These are phyloP conservation scores for Phytophthora europaea DNA, from an alignment of 352 stramenopile species.

Conservation along the genomic window DNA sequence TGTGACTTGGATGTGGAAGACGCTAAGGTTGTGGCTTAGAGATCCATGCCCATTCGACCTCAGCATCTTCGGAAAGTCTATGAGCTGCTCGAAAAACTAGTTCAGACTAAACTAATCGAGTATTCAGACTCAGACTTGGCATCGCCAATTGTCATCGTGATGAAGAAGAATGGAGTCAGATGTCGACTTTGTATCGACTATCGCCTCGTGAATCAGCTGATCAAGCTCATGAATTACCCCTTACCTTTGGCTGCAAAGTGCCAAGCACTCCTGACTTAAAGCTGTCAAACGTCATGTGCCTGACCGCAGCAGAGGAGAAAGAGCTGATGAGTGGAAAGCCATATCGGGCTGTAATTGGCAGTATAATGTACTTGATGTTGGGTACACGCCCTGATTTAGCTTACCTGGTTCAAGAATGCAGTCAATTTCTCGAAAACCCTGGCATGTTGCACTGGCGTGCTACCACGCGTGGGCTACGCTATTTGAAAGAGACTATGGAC, in stretches of 20 bases:
- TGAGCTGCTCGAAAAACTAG: too few relatives aligned
- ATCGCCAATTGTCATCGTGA: too few relatives aligned
- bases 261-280: not conserved
- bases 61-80: too few relatives aligned
- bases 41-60: too few relatives aligned
- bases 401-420: not conserved
- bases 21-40: too few relatives aligned
- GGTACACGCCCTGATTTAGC: slow-evolving; percentile 24
- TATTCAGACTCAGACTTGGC: too few relatives aligned
- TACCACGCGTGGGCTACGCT: not conserved
- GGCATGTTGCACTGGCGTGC: not conserved
- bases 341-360: not conserved
- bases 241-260: not conserved
- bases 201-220: too few relatives aligned
- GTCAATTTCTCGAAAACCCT: not conserved
- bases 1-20: too few relatives aligned
- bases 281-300: not conserved
- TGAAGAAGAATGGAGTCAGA: too few relatives aligned
- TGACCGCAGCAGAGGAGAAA: not conserved
- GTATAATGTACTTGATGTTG: slow-evolving; percentile 25
- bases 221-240: too few relatives aligned
- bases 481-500: not conserved
- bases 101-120: too few relatives aligned
- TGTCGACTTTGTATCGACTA: too few relatives aligned
- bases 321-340: not conserved